These are phyloP conservation scores for Venturia effusa DNA, from an alignment of 2,329 filamentous ascomycete genomes.

Conservation along the genomic window DNA sequence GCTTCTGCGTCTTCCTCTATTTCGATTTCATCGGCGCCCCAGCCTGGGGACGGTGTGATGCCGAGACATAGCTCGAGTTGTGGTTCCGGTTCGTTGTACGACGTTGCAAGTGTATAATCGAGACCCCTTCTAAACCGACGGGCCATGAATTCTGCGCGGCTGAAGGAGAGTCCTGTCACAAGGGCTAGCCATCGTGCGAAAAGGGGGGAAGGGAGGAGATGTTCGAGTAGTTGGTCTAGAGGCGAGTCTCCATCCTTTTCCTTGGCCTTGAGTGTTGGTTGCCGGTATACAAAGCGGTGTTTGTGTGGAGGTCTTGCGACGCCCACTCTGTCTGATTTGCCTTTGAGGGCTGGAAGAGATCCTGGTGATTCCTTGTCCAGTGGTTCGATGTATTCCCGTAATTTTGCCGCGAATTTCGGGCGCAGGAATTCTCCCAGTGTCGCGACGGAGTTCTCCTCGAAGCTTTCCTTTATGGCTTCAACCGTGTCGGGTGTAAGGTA, in stretches of 20 bases:
- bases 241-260: constrained; percentile 33
- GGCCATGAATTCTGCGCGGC: constrained; percentile 67
- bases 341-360: constrained; percentile 22
- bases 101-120: constrained; percentile 89
- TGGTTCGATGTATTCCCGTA: constrained; percentile 60
- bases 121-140: constrained; percentile 75
- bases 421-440: constrained; percentile 70
- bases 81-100: constrained; percentile 60
- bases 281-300: constrained; percentile 79
- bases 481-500: constrained; percentile 90
- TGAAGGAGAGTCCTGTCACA: constrained; percentile 64
- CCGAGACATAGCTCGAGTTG: constrained; percentile 80
- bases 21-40: constrained; percentile 48
- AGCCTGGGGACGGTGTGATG: constrained; percentile 74
- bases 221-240: constrained; percentile 67
- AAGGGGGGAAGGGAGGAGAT: constrained; percentile 70
- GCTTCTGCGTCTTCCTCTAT: constrained; percentile 39
- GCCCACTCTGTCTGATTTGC: constrained; percentile 37
- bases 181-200: constrained; percentile 86
- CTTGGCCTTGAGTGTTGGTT: constrained; percentile 34
- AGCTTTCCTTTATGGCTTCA: constrained; percentile 68
- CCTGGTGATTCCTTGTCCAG: constrained; percentile 13
- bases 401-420: constrained; percentile 60
- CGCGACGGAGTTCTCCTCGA: constrained; percentile 73
- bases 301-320: constrained; percentile 88